Evolutionary conservation across 2,329 filamentous ascomycete species (phyloP).

Genomic region (Orbilia brochopaga): DNA sequence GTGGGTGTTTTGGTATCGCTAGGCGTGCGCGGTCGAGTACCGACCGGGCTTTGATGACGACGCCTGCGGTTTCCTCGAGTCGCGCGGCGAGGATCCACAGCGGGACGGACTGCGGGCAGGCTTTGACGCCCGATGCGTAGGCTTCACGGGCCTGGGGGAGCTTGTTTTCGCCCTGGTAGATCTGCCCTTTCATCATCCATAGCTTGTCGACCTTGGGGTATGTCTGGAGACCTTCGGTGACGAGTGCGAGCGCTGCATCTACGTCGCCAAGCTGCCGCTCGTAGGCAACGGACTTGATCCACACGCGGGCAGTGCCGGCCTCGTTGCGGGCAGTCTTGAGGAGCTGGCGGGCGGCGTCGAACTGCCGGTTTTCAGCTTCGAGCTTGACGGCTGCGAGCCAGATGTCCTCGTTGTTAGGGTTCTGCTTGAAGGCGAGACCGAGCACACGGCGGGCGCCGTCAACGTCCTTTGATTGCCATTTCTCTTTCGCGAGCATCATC

Average conservation of each 20-base stretch:
- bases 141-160: conserved; percentile 85
- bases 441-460: conserved; percentile 85
- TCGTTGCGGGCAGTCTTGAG: conserved; percentile 82
- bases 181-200: conserved; percentile 99
- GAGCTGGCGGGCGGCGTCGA: conserved; percentile 79
- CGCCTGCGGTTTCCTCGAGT: conserved; percentile 82
- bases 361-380: conserved; percentile 85
- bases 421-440: conserved; percentile 88
- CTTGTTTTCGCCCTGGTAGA: conserved; percentile 84
- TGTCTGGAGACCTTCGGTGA: conserved; percentile 81
- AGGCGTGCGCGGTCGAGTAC: conserved; percentile 90
- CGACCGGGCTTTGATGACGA: conserved; percentile 87
- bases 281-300: conserved; percentile 94
- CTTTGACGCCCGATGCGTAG: conserved; percentile 84
- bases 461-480: conserved; percentile 85
- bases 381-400: conserved; percentile 96
- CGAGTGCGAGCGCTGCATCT: conserved; percentile 83
- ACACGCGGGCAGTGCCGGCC: conserved; percentile 92
- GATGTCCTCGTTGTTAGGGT: conserved; percentile 96
- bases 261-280: conserved; percentile 81
- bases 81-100: conserved; percentile 89
- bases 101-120: conserved; percentile 80
- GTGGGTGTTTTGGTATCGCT: conserved; percentile 80
- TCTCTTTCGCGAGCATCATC: conserved; percentile 95
- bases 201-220: conserved; percentile 87